phyloP scores from a whole-genome alignment of 2,329 filamentous ascomycete genomes.

The Biscogniauxia marginata region DNA sequence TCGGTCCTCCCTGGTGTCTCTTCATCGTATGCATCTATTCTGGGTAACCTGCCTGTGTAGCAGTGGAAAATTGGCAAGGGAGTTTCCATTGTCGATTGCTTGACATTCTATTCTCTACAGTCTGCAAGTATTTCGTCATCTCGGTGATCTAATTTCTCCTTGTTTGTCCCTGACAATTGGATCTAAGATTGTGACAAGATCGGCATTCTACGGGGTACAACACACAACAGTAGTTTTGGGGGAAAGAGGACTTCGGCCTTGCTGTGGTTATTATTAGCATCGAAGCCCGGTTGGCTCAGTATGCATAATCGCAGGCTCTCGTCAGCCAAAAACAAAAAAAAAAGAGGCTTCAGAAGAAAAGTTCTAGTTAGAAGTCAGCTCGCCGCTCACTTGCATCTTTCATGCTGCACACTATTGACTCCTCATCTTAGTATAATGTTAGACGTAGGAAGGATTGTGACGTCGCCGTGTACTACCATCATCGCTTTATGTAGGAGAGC shows the following conservation, averaged over 20 bases:
- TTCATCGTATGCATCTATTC: no score
- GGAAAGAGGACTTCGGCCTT: neutral
- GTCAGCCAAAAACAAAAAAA: neutral
- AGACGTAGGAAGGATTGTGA: neutral
- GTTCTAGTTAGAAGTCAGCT: neutral
- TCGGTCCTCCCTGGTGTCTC: neutral
- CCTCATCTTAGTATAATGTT: neutral
- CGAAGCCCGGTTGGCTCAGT: neutral
- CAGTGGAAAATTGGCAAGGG: neutral
- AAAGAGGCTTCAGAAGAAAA: neutral
- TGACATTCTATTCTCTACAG: neutral
- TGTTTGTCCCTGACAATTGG: neutral
- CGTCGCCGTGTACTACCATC: neutral
- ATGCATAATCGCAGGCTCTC: neutral
- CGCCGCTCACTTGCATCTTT: neutral
- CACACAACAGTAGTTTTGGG: neutral
- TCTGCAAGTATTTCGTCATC: neutral
- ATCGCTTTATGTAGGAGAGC: neutral
- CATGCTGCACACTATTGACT: neutral
- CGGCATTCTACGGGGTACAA: neutral
- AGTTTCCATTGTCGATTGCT: neutral
- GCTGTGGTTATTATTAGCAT: neutral
- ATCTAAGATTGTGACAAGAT: neutral
- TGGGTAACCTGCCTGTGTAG: no score
- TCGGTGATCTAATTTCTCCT: neutral